A percentile compares a stretch with the other conserved stretches of the same genome.
Conservation (phyloP, 2,329 filamentous ascomycete genomes). For the Xylariomycetidae sp. region DNA sequence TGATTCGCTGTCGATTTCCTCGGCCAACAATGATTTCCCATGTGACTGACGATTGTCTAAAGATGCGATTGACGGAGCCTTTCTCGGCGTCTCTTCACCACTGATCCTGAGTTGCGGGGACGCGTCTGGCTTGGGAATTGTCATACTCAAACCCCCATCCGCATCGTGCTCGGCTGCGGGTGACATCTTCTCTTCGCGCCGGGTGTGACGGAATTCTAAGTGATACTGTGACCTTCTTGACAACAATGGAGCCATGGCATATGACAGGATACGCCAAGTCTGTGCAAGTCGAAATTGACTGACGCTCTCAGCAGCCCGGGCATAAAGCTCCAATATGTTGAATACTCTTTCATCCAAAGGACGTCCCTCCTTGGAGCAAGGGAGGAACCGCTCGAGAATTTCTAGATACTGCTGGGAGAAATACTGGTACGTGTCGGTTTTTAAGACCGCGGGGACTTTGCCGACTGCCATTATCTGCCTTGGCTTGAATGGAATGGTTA, state of each 20-base stretch:
- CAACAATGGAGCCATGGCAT: conserved; percentile 51
- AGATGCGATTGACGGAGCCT: conserved; percentile 26
- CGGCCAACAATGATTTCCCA: conserved; percentile 44
- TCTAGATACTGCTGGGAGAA: conserved; percentile 54
- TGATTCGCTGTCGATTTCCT: conserved; percentile 59
- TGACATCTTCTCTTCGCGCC: conserved; percentile 15
- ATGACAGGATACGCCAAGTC: conserved; percentile 59
- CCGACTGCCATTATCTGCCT: conserved; percentile 62
- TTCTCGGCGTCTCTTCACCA: conserved; percentile 21
- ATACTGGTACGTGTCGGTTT: conserved; percentile 50
- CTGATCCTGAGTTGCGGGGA: conserved; percentile 12
- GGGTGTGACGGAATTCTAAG: conserved; percentile 42
- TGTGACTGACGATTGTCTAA: conserved; percentile 25
- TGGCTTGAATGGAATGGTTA: conserved; percentile 53
- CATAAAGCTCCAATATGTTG: conserved; percentile 52
- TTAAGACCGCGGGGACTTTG: conserved; percentile 46
- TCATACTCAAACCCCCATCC: conserved; percentile 10
- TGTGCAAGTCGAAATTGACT: conserved; percentile 58
- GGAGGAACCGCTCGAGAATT: conserved; percentile 45
- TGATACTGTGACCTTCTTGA: conserved; percentile 53
- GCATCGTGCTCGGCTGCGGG: conserved; percentile 6
- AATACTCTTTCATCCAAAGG: conserved; percentile 43
- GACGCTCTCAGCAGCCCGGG: conserved; percentile 51
- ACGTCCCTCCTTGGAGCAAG: conserved; percentile 30
- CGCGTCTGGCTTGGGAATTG: conserved; percentile 9